Percentiles rank a stretch among this genome's conserved stretches.
Evolutionary conservation across 345 rosid species (phyloP).

Genomic region (Moringa oleifera): DNA sequence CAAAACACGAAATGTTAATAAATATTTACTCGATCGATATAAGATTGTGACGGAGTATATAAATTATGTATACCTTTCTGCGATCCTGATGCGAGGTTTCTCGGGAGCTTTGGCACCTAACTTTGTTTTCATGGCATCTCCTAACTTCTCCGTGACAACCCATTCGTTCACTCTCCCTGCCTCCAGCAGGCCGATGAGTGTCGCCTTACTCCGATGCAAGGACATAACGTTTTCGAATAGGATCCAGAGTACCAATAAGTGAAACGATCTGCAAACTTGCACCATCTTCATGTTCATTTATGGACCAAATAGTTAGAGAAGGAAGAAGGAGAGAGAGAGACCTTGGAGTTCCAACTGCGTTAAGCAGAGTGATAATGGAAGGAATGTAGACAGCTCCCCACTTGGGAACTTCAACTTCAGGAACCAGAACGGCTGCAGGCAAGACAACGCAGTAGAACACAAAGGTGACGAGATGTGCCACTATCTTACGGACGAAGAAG

Average conservation of each 20-base stretch:
- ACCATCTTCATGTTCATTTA: background rate
- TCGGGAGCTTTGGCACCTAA: slow-evolving; percentile 29
- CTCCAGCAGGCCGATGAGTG: slow-evolving; percentile 79
- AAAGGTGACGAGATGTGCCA: slow-evolving; percentile 83
- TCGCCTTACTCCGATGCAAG: slow-evolving; percentile 77
- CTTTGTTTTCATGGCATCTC: slow-evolving; percentile 59
- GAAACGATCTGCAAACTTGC: slow-evolving; percentile 43
- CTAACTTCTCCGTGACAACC: slow-evolving; percentile 89
- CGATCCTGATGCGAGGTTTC: slow-evolving; percentile 42
- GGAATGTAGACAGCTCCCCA: slow-evolving; percentile 93
- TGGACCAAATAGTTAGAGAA: too few relatives aligned
- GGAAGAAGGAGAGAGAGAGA: slow-evolving; percentile 18
- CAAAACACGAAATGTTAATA: too few relatives aligned
- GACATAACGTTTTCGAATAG: slow-evolving; percentile 92
- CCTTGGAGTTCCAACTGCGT: slow-evolving; percentile 91
- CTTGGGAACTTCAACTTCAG: slow-evolving; percentile 77
- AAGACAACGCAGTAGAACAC: slow-evolving; percentile 71
- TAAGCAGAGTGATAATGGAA: slow-evolving; percentile 63
- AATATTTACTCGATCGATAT: background rate
- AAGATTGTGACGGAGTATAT: too few relatives aligned
- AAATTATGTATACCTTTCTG: slow-evolving; percentile 48
- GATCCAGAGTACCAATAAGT: slow-evolving; percentile 57
- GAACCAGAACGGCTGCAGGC: slow-evolving; percentile 79
- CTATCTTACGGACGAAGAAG: slow-evolving; percentile 75
- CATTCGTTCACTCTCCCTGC: slow-evolving; percentile 88